phyloP scores from a whole-genome alignment of 176 grass and related monocot genomes.

The Saccharum spontaneum region DNA sequence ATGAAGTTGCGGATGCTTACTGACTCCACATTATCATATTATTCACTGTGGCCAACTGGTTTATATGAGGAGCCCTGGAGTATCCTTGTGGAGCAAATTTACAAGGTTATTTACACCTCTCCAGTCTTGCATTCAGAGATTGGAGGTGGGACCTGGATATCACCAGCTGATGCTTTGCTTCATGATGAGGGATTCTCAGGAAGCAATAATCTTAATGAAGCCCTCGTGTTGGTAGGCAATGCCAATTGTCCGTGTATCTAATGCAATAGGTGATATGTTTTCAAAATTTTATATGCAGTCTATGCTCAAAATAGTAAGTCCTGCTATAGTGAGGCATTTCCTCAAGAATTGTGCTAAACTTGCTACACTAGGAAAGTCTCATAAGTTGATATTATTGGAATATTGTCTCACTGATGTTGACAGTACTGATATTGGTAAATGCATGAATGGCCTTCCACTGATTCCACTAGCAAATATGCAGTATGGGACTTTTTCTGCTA shows the following conservation, averaged over 20 bases:
- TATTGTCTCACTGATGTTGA: conserved; percentile 82
- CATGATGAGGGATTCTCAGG: conserved; percentile 73
- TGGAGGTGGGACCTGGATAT: conserved; percentile 75
- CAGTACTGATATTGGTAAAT: conserved; percentile 57
- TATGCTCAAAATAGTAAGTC: conserved; percentile 57
- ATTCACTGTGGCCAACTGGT: conserved; percentile 93
- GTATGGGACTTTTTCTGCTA: conserved; percentile 67
- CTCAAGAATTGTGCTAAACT: conserved; percentile 57
- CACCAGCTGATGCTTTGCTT: conserved; percentile 67
- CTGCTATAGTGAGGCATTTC: conserved; percentile 64
- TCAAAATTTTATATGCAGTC: conserved; percentile 54
- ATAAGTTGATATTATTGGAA: conserved; percentile 76
- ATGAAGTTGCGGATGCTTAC: conserved; percentile 51
- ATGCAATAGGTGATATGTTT: conserved; percentile 65
- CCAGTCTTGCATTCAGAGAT: conserved; percentile 77
- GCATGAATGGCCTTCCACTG: conserved; percentile 72
- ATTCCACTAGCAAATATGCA: conserved; percentile 85
- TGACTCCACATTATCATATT: conserved; percentile 58
- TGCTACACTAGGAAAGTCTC: conserved; percentile 54
- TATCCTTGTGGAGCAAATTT: conserved; percentile 85
- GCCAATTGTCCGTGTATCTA: conserved; percentile 63
- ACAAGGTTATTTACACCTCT: conserved; percentile 62
- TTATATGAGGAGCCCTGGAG: conserved; percentile 87
- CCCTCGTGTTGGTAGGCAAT: conserved; percentile 72
- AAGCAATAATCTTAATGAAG: conserved; percentile 68